A percentile compares a stretch with the other conserved stretches of the same genome.
phyloP scores from a whole-genome alignment of 164 flowering plant species.

The Piper betle region DNA sequence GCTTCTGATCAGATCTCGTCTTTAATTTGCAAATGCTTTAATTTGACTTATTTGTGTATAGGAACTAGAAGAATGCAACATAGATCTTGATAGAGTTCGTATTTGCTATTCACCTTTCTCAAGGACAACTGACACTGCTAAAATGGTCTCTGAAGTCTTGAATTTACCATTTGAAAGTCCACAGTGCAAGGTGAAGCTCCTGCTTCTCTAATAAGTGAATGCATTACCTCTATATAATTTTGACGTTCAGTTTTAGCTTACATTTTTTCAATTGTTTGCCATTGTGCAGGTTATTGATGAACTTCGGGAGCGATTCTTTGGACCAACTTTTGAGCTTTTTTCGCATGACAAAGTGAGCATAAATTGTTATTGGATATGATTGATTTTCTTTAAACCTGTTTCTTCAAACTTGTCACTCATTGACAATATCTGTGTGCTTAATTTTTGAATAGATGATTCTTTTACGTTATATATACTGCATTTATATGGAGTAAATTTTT shows the following conservation, averaged over 20 bases:
- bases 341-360: slow-evolving; percentile 79
- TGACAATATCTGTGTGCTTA: neutral
- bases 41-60: slow-evolving; percentile 16
- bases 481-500: neutral
- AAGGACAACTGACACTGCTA: slow-evolving; percentile 76
- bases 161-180: slow-evolving; percentile 64
- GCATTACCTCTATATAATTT: neutral
- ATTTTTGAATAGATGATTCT: neutral
- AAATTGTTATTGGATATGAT: neutral
- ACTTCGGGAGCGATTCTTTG: slow-evolving; percentile 88
- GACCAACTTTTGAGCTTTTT: slow-evolving; percentile 70
- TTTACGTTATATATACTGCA: no score
- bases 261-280: neutral
- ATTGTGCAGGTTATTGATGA: slow-evolving; percentile 47
- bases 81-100: slow-evolving; percentile 53
- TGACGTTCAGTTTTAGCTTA: neutral
- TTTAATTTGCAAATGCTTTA: no score
- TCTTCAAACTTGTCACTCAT: neutral
- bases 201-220: neutral
- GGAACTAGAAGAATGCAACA: slow-evolving; percentile 47
- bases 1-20: no score
- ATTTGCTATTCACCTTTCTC: slow-evolving; percentile 96
- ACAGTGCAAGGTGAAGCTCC: slow-evolving; percentile 53
- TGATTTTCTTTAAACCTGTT: neutral
- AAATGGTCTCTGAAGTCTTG: slow-evolving; percentile 59